Evolutionary conservation across 2,329 filamentous ascomycete species (phyloP).

Genomic region (Penicillium brasilianum): DNA sequence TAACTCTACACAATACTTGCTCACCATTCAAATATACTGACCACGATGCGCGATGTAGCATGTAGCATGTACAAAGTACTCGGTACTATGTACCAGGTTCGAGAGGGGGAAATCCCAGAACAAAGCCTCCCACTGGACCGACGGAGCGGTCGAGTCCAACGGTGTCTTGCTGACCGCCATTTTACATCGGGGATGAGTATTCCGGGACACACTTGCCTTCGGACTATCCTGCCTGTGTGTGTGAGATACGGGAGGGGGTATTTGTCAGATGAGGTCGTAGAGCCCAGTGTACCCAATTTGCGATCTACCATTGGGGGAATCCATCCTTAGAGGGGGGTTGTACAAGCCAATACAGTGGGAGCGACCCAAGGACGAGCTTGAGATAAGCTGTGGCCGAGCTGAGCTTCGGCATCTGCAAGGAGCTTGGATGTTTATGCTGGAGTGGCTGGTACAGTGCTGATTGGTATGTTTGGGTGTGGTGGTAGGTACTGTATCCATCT

Average conservation of each 20-base stretch:
- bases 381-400: slow-evolving; percentile 23
- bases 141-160: slow-evolving; percentile 5
- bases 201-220: background rate
- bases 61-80: background rate
- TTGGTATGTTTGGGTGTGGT: background rate
- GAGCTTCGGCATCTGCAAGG: slow-evolving; percentile 18
- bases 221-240: too few relatives aligned
- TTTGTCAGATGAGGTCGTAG: background rate
- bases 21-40: background rate
- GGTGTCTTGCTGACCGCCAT: slow-evolving; percentile 23
- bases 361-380: background rate
- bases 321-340: too few relatives aligned
- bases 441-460: background rate
- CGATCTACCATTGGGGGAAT: background rate
- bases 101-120: background rate
- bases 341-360: too few relatives aligned
- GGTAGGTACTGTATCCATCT: background rate
- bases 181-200: background rate
- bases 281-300: too few relatives aligned
- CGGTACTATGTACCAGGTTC: background rate
- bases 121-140: slow-evolving; percentile 10
- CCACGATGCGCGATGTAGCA: background rate
- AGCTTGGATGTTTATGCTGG: slow-evolving; percentile 13
- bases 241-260: background rate
- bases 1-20: background rate